Evolutionary conservation across 768 basidiomycete genomes (phyloP), one percentile per base, ranked within the genome.

Genomic region (Boletus sp.): DNA sequence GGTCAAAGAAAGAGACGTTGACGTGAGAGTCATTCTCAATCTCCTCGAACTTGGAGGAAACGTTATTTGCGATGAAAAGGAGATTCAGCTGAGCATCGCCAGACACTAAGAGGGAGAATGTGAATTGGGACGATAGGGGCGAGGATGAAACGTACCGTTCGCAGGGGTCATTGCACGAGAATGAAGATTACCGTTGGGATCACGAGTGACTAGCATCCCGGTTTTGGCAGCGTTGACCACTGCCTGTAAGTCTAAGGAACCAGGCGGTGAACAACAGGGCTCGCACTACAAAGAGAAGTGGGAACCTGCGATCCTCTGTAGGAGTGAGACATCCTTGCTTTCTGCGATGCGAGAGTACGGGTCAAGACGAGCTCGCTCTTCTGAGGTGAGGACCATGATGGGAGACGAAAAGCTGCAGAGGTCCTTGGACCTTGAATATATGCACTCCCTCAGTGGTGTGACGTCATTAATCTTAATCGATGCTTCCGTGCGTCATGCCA

Each of bases 151-250:
- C 83, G 40, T 60, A 89, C 88, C 81, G 37, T 78, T 74, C n/a
- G 81, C 76, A 19, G 87, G 87, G 15, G 79, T 77, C 93, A 95
- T 94, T 25, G 86, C 85, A 52, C 92, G 81, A 8, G 90, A 83
- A 69, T 94, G 92, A 21, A 95, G 70, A 40, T 80, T 74, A 1
- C 90, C 90, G 51, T 82, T 75, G 14, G 77, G 64, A 17, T 83
- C 78, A 35, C 87, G 84, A 14, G 89, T 90, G 10, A 88, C 88
- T 19, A 94, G 72, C 85, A 93, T 90, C 49, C 85, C 88, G 0
- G 80, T 83, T 62, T 81, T 77, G 9, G 84, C 83, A 1, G 75
- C 72, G 53, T 83, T 79, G 51, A 92, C 67, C 53, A 93, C 82
- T 25, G 75, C 74, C 56, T 86, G 83, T 30, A 92, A 78, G 49